Conservation (phyloP, 2,329 filamentous ascomycete species). For the Claviceps citrina region DNA sequence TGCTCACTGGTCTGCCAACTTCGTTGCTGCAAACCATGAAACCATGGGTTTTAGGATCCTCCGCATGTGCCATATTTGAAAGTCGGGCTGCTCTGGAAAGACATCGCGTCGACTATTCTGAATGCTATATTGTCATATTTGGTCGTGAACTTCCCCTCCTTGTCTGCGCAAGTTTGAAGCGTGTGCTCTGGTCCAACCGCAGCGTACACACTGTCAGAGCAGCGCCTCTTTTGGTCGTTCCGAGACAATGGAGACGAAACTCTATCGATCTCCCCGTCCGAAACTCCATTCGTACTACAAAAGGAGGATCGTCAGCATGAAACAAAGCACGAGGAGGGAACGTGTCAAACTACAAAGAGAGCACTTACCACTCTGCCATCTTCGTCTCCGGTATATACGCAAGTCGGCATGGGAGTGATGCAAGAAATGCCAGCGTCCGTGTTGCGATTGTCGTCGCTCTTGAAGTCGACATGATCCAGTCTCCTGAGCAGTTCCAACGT, state of each 20-base stretch:
- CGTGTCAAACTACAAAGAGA: background rate
- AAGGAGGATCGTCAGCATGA: background rate
- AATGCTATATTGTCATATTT: background rate
- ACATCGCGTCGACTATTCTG: background rate
- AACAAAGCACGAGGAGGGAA: conserved; percentile 5
- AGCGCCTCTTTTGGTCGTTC: background rate
- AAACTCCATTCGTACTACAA: conserved; percentile 49
- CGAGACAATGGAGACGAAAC: no score
- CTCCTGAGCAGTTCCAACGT: conserved; percentile 63
- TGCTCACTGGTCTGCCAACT: background rate
- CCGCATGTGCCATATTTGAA: conserved; percentile 2
- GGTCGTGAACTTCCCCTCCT: background rate
- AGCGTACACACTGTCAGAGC: background rate
- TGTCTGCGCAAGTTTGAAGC: no score
- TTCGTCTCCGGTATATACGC: conserved; percentile 89
- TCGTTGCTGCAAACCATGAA: background rate
- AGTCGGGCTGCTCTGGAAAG: background rate
- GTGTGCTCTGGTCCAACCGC: background rate
- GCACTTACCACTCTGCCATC: conserved; percentile 63
- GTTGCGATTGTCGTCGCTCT: conserved; percentile 42
- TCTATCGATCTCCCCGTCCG: conserved; percentile 41
- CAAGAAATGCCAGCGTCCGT: conserved; percentile 64
- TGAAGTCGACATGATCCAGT: conserved; percentile 62
- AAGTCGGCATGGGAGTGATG: conserved; percentile 65
- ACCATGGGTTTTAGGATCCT: background rate